Evolutionary conservation across 768 basidiomycete species (phyloP), one percentile per base, ranked within the genome.

Genomic region (Boletus rubroflammeus): DNA sequence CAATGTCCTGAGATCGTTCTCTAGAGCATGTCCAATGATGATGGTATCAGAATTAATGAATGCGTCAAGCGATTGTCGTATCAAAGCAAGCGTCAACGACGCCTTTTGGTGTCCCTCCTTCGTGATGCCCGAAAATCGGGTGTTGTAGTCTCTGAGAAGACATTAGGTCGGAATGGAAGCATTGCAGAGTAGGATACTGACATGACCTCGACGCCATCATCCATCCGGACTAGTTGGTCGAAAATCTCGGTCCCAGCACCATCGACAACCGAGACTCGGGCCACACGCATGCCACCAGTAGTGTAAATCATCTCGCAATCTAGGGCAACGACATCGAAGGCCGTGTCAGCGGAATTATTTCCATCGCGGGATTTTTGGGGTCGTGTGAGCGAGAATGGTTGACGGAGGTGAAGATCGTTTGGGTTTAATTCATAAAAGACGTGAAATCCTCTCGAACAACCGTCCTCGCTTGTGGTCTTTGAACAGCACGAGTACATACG

Each of bases 231-330:
- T 41, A 88, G 69, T 65, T 93, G 81, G 67, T 99, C 97, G 43
- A 96, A 85, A 3, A 98, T 78, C 49, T 83, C 76, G 26, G 75
- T 73, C 1, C 92, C 93, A 1, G 76, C 67, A 8, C 85, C 86
- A 65, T 96, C 89, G 2, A 98, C 83, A 7, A 96, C 82, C 0
- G 95, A 97, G 2, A 97, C 85, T 4, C 97, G 82, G 3, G 93
- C 96, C 4, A 97, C 83, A 21, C 88, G 85, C 80, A 93, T 83
- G 0, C 97, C 97, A 5, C 89, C 90, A 0, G 95, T 98, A 0
- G 93, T 90, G 73, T 95, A 93, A 9, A 98, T 78, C 90, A 98
- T 93, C 72, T 99, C 97, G 66, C 97, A 98, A 68, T 99, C 97
- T 47, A 98, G 75, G 0, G 92, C 92, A 6, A 86, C 90, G 5